A percentile compares a stretch with the other conserved stretches of the same genome.
These are phyloP conservation scores for Capsella bursapastoris DNA, from an alignment of 345 rosid species.

Conservation along the genomic window DNA sequence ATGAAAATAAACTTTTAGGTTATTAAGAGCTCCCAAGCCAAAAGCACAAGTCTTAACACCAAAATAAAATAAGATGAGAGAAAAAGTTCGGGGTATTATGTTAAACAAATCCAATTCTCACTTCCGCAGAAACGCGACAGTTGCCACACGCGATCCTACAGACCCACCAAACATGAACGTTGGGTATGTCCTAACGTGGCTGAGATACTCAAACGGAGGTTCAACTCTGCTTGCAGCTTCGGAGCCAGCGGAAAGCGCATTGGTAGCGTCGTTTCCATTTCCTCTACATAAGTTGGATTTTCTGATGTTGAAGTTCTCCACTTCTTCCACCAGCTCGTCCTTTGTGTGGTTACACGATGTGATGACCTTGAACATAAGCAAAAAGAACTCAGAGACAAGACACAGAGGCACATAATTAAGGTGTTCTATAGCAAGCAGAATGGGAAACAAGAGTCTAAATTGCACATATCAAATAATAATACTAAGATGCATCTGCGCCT, in stretches of 20 bases:
- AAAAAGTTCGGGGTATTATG: background rate
- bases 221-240: conserved; percentile 48
- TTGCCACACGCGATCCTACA: conserved; percentile 90
- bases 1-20: conserved; percentile 2
- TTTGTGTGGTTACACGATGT: conserved; percentile 89
- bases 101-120: conserved; percentile 42
- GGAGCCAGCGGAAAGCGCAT: conserved; percentile 42
- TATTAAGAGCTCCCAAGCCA: conserved; percentile 17
- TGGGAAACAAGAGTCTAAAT: background rate
- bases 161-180: conserved; percentile 89
- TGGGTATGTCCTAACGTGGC: conserved; percentile 85
- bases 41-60: conserved; percentile 25
- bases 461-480: background rate
- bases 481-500: background rate
- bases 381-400: background rate
- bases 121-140: conserved; percentile 81
- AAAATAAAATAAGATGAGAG: background rate
- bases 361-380: conserved; percentile 57
- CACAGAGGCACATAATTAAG: too few relatives aligned
- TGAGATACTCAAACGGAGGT: conserved; percentile 63
- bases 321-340: conserved; percentile 86
- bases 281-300: conserved; percentile 46
- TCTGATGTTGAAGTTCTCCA: conserved; percentile 66
- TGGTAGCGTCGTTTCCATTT: conserved; percentile 37
- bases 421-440: background rate